Evolutionary conservation across 176 grass and related monocot genomes (phyloP).

Genomic region (Aegilops tauschii): DNA sequence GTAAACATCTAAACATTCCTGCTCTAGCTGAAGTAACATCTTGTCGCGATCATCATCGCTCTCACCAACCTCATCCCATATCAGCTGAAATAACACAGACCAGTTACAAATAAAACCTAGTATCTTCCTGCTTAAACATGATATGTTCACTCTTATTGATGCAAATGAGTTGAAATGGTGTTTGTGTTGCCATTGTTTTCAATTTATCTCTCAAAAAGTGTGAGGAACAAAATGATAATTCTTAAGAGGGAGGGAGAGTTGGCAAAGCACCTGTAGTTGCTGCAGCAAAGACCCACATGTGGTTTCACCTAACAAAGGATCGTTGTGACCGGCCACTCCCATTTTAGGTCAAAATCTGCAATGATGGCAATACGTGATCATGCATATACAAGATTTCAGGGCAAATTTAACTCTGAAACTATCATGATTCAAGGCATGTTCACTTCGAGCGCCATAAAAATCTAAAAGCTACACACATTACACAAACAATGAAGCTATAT

Average conservation of each 20-base stretch:
- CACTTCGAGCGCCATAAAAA: neutral
- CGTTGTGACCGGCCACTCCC: constrained; percentile 54
- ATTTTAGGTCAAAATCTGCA: constrained; percentile 67
- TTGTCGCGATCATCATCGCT: constrained; percentile 81
- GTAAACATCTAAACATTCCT: constrained; percentile 93
- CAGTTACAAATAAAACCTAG: constrained; percentile 10
- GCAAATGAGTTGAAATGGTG: constrained; percentile 13
- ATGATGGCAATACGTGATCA: neutral
- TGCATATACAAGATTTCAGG: constrained; percentile 5
- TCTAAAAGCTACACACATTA: neutral
- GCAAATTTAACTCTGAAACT: neutral
- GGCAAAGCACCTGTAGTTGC: constrained; percentile 65
- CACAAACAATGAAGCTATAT: neutral
- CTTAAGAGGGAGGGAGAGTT: neutral
- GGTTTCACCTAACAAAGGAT: constrained; percentile 71
- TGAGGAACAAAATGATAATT: neutral
- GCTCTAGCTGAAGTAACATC: constrained; percentile 85
- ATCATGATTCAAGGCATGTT: neutral
- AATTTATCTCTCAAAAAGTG: neutral
- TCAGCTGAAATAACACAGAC: constrained; percentile 55
- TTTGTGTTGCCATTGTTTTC: neutral
- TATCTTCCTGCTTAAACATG: neutral
- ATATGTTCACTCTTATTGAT: constrained; percentile 1
- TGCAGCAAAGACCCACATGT: constrained; percentile 89
- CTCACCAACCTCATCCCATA: constrained; percentile 98